A percentile compares a stretch with the other conserved stretches of the same genome.
Conservation (phyloP, 192 early-diverging fungal genomes). For the Spizellomyces sp. region DNA sequence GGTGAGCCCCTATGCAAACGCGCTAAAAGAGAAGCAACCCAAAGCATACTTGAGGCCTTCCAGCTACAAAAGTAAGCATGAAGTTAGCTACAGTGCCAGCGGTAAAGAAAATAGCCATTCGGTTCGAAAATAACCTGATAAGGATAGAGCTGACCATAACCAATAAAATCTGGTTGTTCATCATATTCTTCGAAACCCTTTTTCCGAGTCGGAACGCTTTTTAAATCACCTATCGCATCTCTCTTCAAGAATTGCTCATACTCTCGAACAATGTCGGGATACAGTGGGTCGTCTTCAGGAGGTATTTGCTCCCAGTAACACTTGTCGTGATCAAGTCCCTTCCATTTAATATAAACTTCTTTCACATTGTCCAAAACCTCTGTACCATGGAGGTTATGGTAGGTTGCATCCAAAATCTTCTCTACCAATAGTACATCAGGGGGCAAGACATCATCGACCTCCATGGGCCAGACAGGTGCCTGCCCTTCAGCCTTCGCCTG, state of each 20-base stretch:
- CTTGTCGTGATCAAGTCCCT: conserved; percentile 54
- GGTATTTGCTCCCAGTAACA: conserved; percentile 38
- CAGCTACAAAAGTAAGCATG: not conserved
- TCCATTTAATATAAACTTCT: conserved; percentile 67
- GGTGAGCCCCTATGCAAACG: not conserved
- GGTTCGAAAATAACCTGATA: conserved; percentile 65
- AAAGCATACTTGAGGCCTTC: conserved; percentile 27
- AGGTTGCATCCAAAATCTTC: conserved; percentile 40
- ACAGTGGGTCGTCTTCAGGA: not conserved
- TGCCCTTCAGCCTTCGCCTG: not conserved
- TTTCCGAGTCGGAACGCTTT: not conserved
- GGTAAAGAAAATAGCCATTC: conserved; percentile 43
- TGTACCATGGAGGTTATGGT: conserved; percentile 8
- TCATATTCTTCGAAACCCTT: conserved; percentile 48
- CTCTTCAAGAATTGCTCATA: conserved; percentile 10
- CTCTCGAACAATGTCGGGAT: not conserved
- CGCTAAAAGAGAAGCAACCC: not conserved
- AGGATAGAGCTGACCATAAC: conserved; percentile 56
- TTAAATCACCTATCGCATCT: not conserved
- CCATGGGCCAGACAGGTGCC: conserved; percentile 29
- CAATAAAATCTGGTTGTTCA: conserved; percentile 52
- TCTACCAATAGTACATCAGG: conserved; percentile 32
- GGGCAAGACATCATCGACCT: conserved; percentile 33
- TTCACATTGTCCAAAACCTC: conserved; percentile 45
- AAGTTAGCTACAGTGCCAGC: not conserved